A percentile compares a stretch with the other conserved stretches of the same genome.
Conservation (phyloP, 129 eudicot species). For the Chrysanthemum lavandulifolium region DNA sequence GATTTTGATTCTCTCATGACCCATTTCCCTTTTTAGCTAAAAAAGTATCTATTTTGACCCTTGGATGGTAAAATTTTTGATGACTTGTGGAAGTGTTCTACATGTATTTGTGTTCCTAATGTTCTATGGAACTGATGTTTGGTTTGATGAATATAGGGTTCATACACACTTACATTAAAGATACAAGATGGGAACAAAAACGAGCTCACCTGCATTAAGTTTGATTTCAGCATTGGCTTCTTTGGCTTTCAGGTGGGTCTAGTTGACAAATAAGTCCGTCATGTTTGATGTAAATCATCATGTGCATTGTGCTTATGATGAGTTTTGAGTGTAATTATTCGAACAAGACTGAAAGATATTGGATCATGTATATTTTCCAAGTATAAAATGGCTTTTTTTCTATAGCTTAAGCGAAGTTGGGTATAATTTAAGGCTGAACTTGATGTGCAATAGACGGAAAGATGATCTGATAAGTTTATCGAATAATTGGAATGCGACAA, state of each 20-base stretch:
- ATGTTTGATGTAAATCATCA: background rate
- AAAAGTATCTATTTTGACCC: too few species aligned
- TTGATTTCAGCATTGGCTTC: conserved; percentile 53
- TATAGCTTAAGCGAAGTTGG: too few species aligned
- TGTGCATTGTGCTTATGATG: background rate
- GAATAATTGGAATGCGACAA: too few species aligned
- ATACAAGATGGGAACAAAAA: conserved; percentile 39
- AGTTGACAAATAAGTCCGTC: conserved; percentile 25
- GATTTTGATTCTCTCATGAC: background rate
- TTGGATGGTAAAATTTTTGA: background rate
- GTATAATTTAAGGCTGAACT: background rate
- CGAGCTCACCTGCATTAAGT: conserved; percentile 49
- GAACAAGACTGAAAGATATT: background rate
- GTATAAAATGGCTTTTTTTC: background rate
- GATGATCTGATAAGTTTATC: too few species aligned
- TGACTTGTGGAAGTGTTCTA: background rate
- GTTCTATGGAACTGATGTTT: background rate
- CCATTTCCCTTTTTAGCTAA: background rate
- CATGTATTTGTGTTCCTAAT: background rate
- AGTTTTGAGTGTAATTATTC: background rate
- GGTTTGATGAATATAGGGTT: conserved; percentile 42
- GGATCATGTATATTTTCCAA: conserved; percentile 7
- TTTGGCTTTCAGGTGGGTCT: conserved; percentile 12
- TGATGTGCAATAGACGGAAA: too few species aligned
- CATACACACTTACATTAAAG: conserved; percentile 48